phyloP scores from a whole-genome alignment of 257 asterid species.

The Rhazya stricta region DNA sequence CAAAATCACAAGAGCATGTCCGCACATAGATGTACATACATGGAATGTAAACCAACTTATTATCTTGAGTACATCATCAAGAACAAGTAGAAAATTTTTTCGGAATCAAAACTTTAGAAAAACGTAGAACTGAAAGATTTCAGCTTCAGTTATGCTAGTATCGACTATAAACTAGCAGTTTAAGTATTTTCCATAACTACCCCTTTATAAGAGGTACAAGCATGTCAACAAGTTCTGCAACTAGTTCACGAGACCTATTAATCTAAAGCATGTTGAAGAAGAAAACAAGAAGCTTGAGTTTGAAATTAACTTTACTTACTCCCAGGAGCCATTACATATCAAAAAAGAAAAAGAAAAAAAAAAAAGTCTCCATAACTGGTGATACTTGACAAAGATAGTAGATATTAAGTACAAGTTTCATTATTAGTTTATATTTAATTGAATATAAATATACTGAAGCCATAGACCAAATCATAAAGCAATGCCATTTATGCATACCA shows the following conservation, averaged over 20 bases:
- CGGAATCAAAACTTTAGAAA: neutral
- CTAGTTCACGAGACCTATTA: neutral
- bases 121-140: neutral
- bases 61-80: neutral
- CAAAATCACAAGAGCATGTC: neutral
- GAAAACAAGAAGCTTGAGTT: neutral
- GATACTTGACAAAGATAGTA: neutral
- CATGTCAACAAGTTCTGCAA: neutral
- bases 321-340: neutral
- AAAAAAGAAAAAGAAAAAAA: neutral
- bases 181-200: neutral
- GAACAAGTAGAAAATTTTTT: neutral
- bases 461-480: conserved; percentile 2
- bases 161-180: neutral
- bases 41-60: neutral
- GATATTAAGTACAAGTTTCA: neutral
- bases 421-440: neutral
- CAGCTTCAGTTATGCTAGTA: neutral
- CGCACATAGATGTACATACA: neutral
- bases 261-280: neutral
- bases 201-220: neutral
- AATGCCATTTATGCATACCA: conserved; percentile 40
- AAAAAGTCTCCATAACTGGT: neutral
- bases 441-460: neutral
- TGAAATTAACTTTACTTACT: neutral